phyloP scores from a whole-genome alignment of 768 basidiomycete genomes.

The Clitopilus hobsonii region DNA sequence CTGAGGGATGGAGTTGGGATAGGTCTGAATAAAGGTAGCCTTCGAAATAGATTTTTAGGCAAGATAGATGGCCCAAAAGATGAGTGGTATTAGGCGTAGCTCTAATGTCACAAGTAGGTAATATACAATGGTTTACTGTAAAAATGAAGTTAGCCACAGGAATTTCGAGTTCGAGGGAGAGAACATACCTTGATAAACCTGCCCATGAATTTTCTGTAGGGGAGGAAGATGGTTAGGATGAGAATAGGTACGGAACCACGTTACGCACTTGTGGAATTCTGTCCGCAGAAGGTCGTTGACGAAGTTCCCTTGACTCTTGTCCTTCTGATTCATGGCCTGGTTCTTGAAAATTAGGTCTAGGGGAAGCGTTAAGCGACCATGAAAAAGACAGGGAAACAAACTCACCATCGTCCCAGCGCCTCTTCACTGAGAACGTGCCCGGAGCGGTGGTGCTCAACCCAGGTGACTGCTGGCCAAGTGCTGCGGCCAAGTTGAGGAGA shows the following conservation, averaged over 20 bases:
- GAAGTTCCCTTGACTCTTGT: slow-evolving; percentile 71
- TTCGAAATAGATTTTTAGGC: background rate
- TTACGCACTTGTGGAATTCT: slow-evolving; percentile 84
- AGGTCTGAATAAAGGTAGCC: slow-evolving; percentile 16
- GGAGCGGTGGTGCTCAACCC: slow-evolving; percentile 71
- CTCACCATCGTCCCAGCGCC: slow-evolving; percentile 92
- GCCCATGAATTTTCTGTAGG: slow-evolving; percentile 79
- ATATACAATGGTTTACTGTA: background rate
- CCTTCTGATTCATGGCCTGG: slow-evolving; percentile 71
- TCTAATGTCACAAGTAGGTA: background rate
- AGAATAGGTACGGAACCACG: background rate
- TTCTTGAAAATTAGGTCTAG: slow-evolving; percentile 98
- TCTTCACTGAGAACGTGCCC: slow-evolving; percentile 87
- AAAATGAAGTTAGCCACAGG: background rate
- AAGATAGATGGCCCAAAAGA: background rate
- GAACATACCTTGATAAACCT: slow-evolving; percentile 80
- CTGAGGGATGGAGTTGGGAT: slow-evolving; percentile 68
- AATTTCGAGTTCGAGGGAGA: background rate
- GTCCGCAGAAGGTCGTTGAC: slow-evolving; percentile 95
- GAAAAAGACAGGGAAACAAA: slow-evolving; percentile 9
- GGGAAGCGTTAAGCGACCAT: slow-evolving; percentile 1
- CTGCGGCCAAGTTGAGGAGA: slow-evolving; percentile 85
- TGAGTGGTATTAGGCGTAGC: background rate
- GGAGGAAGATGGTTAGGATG: slow-evolving; percentile 2
- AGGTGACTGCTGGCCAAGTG: slow-evolving; percentile 70